Conservation (phyloP, 306 rosid species). For the Mimosa bimucronata region DNA sequence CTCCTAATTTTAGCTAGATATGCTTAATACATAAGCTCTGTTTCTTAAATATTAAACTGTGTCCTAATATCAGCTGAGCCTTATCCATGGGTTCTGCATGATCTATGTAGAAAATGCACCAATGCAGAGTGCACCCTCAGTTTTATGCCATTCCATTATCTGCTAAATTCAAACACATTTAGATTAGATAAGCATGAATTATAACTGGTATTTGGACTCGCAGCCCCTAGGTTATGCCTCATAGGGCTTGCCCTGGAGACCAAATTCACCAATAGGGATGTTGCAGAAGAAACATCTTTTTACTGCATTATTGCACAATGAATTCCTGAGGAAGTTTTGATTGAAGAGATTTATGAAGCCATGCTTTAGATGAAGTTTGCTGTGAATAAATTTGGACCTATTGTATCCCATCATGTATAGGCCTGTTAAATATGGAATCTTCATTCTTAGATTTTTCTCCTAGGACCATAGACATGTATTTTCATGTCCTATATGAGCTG, state of each 20-base stretch:
- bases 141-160: not conserved
- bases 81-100: not conserved
- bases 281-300: not conserved
- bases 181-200: not conserved
- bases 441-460: not conserved
- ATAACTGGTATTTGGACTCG: not conserved
- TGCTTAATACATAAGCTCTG: constrained; percentile 3
- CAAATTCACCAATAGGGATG: not conserved
- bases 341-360: not conserved
- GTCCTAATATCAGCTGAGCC: not conserved
- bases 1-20: not conserved
- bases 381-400: not conserved
- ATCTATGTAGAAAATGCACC: not conserved
- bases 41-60: not conserved
- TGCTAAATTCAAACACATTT: not conserved
- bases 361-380: not conserved
- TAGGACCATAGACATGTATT: constrained; percentile 8
- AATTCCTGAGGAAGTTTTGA: not conserved
- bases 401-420: not conserved
- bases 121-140: not conserved
- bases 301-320: not conserved
- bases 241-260: too few species aligned
- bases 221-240: not conserved
- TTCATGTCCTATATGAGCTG: constrained; percentile 25
- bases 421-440: not conserved